Evolutionary conservation across 805 yeast genomes (phyloP), one percentile per base, ranked within the genome.

Genomic region (Candida hispaniensis): DNA sequence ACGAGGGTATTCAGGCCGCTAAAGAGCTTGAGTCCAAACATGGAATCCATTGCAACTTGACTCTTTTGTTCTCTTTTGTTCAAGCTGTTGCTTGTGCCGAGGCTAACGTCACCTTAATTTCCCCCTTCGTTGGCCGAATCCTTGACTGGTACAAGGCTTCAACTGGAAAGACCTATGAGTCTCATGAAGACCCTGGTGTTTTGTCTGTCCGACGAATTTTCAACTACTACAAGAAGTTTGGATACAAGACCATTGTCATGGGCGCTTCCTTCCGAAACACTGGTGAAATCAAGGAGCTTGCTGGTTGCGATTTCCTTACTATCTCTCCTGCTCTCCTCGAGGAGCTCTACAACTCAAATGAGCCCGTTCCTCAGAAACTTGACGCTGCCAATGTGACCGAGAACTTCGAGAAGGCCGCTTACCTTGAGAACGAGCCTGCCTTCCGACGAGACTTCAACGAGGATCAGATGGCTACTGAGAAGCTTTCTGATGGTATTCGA

Each of bases 81-180:
- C 99, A 91, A 69, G 99, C 99, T 47, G 95, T 91, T 56, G 96
- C 99, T 41, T 79, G 88, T 67, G 99, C 99, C 48, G 99, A 91
- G 69, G 98, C 97, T 50, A 63, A 75, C 45, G 88, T 83, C 51
- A 88, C 97, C 41, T 73, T 91, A 62, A 88, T 91, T 55, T 91
- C 99, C 27, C 99, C 99, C 50, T 91, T 91, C 58, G 98, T 91
- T 46, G 99, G 98, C 55, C 83, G 99, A 72, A 91, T 91, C 61
- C 71, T 88, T 62, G 99, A 91, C 66, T 91, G 95, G 94, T 83
- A 73, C 80, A 88, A 88, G 73, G 91, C 88, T 50, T 59, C 71
- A 55, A 82, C 95, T 47, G 96, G 97, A 54, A 72, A 86, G 71
- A 68, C 74, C 40, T 88, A 82, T 74, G 65, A 73, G 36, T 69